Evolutionary conservation across 768 basidiomycete genomes (phyloP), one percentile per base, ranked within the genome.

Genomic region (Tricholoma matsutake): DNA sequence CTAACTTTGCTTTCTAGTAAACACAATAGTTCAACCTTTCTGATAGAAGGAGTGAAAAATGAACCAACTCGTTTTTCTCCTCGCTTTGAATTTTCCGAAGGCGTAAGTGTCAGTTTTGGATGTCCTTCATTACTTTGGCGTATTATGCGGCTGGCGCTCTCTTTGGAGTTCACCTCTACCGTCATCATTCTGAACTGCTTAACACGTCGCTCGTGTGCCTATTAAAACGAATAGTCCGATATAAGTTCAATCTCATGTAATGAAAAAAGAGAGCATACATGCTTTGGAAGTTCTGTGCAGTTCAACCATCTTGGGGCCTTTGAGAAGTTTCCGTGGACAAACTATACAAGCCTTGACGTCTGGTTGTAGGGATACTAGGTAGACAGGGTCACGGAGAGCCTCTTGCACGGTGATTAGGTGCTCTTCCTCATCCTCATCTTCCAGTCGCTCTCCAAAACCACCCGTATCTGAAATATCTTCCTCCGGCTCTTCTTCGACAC

Each of bases 301-400:
- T 59, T 78, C 73, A 35, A 81, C 75, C 84, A 88, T 85, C 54
- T 76, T 77, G 8, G 64, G 56, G 52, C 81, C 81, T 69, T 91
- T 91, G 41, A 93, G 78, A n/a, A 80, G 68, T 69, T 90, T 93
- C 39, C 85, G 86, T 10, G 87, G 89, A 71, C 91, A 93, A 5
- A 88, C 68, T 7, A 86, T 78, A 69, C 91, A 92, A 8, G 78
- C 81, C 63, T 81, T 81, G 35, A 83, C 68, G 22, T 82, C 82
- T 3, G 86, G 81, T 22, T 86, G 77, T 10, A 83, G 63, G 4
- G 85, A 81, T 34, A 86, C 73, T 64, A 83, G 69, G 70, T 86
- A 89, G 34, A 93, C 65, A 1, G 91, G 86, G 58, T 90, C 81
- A 25, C 74, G 72, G 52, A 91, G 79, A 10, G 83, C 89, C 67